Evolutionary conservation across 805 yeast genomes (phyloP).

Genomic region (Teunomyces kruisii): DNA sequence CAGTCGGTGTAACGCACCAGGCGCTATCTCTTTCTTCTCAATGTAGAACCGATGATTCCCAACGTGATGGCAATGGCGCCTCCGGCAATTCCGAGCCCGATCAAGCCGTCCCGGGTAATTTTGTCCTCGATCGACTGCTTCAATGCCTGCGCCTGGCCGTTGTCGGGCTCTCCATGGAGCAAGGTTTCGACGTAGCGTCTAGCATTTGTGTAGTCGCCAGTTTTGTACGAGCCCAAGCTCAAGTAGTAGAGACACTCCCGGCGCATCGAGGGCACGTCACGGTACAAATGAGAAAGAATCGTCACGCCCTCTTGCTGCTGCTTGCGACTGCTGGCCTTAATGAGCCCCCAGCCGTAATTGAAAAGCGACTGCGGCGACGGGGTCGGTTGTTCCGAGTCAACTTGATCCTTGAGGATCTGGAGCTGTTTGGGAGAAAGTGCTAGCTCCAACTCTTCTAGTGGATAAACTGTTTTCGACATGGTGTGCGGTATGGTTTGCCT

Average conservation of each 20-base stretch:
- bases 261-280: conserved; percentile 77
- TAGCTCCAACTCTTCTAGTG: conserved; percentile 41
- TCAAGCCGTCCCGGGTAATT: conserved; percentile 81
- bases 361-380: conserved; percentile 83
- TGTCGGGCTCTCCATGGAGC: conserved; percentile 78
- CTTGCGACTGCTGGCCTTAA: conserved; percentile 61
- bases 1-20: not conserved
- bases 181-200: conserved; percentile 81
- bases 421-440: conserved; percentile 76
- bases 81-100: conserved; percentile 85
- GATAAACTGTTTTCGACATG: conserved; percentile 17
- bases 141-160: conserved; percentile 70
- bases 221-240: conserved; percentile 81
- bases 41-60: conserved; percentile 49
- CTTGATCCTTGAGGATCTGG: conserved; percentile 72
- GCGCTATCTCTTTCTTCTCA: conserved; percentile 30
- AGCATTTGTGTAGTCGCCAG: conserved; percentile 85
- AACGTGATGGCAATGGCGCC: conserved; percentile 86
- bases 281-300: conserved; percentile 66
- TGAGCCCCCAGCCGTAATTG: conserved; percentile 95
- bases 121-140: conserved; percentile 78
- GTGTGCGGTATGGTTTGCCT: not conserved
- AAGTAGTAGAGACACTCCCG: conserved; percentile 88
- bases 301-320: conserved; percentile 81
- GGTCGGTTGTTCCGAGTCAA: conserved; percentile 73